Evolutionary conservation across 257 asterid species (phyloP), one percentile per base, ranked within the genome.

Genomic region (Solanum tarijense): DNA sequence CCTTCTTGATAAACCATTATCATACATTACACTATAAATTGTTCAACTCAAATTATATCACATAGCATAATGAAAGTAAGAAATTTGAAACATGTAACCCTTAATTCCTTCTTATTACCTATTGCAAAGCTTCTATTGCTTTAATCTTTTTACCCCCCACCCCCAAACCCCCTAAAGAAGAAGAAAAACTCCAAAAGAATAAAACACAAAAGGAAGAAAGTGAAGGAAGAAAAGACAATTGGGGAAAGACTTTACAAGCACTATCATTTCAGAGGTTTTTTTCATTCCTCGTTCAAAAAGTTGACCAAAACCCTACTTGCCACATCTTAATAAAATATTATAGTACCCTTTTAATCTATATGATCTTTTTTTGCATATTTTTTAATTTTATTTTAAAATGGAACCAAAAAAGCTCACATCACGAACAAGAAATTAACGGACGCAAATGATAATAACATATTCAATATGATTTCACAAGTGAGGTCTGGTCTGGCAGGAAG

Each of bases 261-360:
- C 3, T 46, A 81, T 81, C 85, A 81, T 81, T 81, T 81, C 41
- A 81, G 10, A 29, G 68, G 20, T 5, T 29, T 43, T 78, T 39
- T 79, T 43, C 38, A 43, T 79, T 79, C 85, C 38, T 79, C 85
- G 10, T 79, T 79, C 85, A 43, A 79, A 43, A 79, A 41, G 85
- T 79, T 46, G 68, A 46, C 85, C 68, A 46, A 81, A 81, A 8
- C 18, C 85, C 29, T 43, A 81, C 16, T 46, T 46, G 68, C 41
- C 29, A 81, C 29, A 46, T 46, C 85, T 43, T 46, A 62, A 27
- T 79, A 72, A 16, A 16, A 32, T 52, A 52, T 16, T 52, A 16
- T 52, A 52, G 1, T 71, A 71, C 14, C 7, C 41, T 16, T 72
- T 32, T 31, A 32, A 72, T 72, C 41, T 16, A 72, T 18, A 69